Evolutionary conservation across 2,329 filamentous ascomycete genomes (phyloP).

Genomic region (Aquanectria penicillioides): DNA sequence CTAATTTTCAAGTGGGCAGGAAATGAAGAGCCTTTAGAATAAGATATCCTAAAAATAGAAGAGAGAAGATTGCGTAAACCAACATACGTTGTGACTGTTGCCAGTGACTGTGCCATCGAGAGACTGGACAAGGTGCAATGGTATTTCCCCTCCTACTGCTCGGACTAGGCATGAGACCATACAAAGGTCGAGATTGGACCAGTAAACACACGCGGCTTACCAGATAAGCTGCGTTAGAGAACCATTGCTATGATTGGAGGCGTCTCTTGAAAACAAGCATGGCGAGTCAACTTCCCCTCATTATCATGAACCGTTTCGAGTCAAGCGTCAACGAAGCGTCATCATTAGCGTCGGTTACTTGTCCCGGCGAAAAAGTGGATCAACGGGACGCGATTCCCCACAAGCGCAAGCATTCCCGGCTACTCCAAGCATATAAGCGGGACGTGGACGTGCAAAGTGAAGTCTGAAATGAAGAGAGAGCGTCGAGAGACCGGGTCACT

Average conservation of each 20-base stretch:
- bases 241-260: too few relatives aligned
- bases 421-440: conserved; percentile 26
- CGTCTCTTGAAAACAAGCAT: too few relatives aligned
- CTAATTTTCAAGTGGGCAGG: conserved; percentile 43
- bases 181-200: too few relatives aligned
- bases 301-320: too few relatives aligned
- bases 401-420: conserved; percentile 2
- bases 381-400: conserved; percentile 2
- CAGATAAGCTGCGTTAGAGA: too few relatives aligned
- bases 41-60: neutral
- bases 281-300: too few relatives aligned
- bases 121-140: too few relatives aligned
- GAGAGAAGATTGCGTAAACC: neutral
- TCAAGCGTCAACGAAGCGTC: too few relatives aligned
- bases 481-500: conserved; percentile 21
- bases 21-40: neutral
- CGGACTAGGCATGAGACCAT: too few relatives aligned
- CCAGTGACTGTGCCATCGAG: neutral
- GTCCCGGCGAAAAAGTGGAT: conserved; percentile 17
- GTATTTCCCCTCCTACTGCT: too few relatives aligned
- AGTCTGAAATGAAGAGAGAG: neutral
- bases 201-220: too few relatives aligned
- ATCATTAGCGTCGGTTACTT: conserved; percentile 16
- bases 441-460: neutral
- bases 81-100: neutral